phyloP scores from a whole-genome alignment of 345 rosid genomes.

The Nasturtium officinale region DNA sequence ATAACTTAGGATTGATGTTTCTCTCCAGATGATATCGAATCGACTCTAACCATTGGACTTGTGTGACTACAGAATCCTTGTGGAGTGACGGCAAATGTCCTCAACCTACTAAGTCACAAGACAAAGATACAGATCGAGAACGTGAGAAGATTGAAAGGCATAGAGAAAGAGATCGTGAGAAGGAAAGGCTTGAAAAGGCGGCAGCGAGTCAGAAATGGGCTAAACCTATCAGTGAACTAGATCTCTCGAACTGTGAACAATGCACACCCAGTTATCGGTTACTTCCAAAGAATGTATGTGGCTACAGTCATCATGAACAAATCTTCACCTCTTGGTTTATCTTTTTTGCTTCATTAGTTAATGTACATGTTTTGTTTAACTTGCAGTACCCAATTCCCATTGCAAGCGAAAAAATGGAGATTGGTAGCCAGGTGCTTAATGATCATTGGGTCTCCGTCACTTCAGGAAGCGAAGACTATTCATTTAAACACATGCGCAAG shows the following conservation, averaged over 20 bases:
- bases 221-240: slow-evolving; percentile 92
- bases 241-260: slow-evolving; percentile 90
- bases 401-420: slow-evolving; percentile 81
- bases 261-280: slow-evolving; percentile 99
- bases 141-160: slow-evolving; percentile 59
- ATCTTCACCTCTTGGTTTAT: not conserved
- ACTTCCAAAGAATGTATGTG: slow-evolving; percentile 80
- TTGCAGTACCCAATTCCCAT: slow-evolving; percentile 84
- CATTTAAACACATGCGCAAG: slow-evolving; percentile 98
- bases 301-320: slow-evolving; percentile 11
- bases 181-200: slow-evolving; percentile 75
- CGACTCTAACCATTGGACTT: slow-evolving; percentile 14
- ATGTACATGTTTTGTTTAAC: slow-evolving; percentile 27
- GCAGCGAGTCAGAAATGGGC: slow-evolving; percentile 79
- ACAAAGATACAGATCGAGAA: slow-evolving; percentile 70
- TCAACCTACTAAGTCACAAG: slow-evolving; percentile 69
- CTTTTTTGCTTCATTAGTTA: slow-evolving; percentile 31
- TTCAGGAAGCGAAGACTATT: slow-evolving; percentile 99
- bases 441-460: slow-evolving; percentile 98
- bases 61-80: slow-evolving; percentile 55
- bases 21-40: not conserved
- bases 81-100: slow-evolving; percentile 70
- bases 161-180: slow-evolving; percentile 79
- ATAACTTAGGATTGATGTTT: not conserved
- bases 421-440: slow-evolving; percentile 85